Base-by-base conservation (phyloP, 2,329 filamentous ascomycete species). In the Trichoderma atroviride region DNA sequence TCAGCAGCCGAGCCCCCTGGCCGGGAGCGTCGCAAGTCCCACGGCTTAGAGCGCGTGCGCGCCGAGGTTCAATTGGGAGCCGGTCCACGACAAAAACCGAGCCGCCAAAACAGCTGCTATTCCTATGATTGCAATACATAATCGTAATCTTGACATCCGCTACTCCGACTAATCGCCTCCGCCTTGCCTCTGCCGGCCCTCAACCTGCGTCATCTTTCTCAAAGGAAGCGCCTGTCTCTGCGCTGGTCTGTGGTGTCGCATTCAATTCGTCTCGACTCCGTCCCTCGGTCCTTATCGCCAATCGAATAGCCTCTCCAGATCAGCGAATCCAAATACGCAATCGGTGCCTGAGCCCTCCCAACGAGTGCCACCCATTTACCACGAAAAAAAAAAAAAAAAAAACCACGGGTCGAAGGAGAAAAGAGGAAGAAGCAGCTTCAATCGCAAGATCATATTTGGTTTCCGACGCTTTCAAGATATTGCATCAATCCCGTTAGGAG, bases 61-160 rank as follows among this genome's bases (percentile, higher is more conserved):
- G 68, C 68, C 68, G 68, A 69, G 68, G 68, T 69, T 69, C 68
- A 69, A 69, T 66, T 56, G 35, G 47, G 64, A 67, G 55, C 55
- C 64, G 64, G 64, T 35, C 57, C 56, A 66, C 53, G 52, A 58
- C 53, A 66, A n/a, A 66, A 53, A 66, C 63, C 63, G 63, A 66
- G 64, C 64, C 57, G 58, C 65, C 40, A 43, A 33, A 43, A 43
- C 37, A 31, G 64, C 43, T 40, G 59, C 29, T n/a, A 19, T 43
- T 43, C 35, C n/a, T 53, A 59, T 29, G 31, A 47, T 31, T 47
- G 33, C 47, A 68, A 33, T 47, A 31, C 56, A 47, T 57, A 68
- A 33, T 55, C 57, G 55, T 61, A 53, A 61, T 68, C 57, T 47
- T 7, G 22, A 55, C 64, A 58, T 59, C 64, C 55, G 35, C 64